phyloP scores from a whole-genome alignment of 2,329 filamentous ascomycete genomes.

The Dendryphion nanum region DNA sequence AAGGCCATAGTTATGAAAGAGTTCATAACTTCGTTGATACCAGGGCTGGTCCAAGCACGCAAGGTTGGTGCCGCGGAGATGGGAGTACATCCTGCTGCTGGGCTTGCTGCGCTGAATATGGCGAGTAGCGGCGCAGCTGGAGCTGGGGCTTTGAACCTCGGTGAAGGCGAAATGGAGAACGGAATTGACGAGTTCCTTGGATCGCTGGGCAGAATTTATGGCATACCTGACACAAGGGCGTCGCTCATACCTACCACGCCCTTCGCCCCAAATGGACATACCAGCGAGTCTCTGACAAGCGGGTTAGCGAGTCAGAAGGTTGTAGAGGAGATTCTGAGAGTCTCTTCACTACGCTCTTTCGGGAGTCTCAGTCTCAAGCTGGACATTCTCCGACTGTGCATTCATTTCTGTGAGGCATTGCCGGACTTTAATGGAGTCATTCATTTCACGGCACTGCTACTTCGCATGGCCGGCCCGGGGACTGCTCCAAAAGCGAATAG shows the following conservation, averaged over 20 bases:
- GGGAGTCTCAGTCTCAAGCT: constrained; percentile 80
- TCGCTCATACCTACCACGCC: constrained; percentile 38
- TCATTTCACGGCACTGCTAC: constrained; percentile 77
- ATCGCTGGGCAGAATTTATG: constrained; percentile 43
- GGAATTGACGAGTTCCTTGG: constrained; percentile 44
- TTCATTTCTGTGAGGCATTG: constrained; percentile 89
- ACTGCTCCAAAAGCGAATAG: constrained; percentile 68
- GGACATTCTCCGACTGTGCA: constrained; percentile 83
- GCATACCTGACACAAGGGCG: constrained; percentile 35
- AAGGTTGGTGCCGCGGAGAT: constrained; percentile 94
- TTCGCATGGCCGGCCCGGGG: constrained; percentile 78
- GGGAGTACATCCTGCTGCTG: constrained; percentile 90
- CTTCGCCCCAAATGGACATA: constrained; percentile 6
- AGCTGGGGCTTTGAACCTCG: constrained; percentile 66
- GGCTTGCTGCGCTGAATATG: constrained; percentile 68
- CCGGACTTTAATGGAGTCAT: constrained; percentile 91
- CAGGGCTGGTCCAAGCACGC: constrained; percentile 82
- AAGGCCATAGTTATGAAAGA: constrained; percentile 88
- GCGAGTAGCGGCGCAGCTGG: constrained; percentile 61
- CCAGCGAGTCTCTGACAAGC: constrained; percentile 4
- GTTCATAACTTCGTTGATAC: constrained; percentile 77
- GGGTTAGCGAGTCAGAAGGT: constrained; percentile 32
- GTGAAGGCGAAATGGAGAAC: constrained; percentile 36
- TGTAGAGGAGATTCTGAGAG: constrained; percentile 56
- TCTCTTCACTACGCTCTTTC: constrained; percentile 57